A percentile compares a stretch with the other conserved stretches of the same genome.
phyloP scores from a whole-genome alignment of 2,329 filamentous ascomycete species.

The Aspergillus arachidicola region DNA sequence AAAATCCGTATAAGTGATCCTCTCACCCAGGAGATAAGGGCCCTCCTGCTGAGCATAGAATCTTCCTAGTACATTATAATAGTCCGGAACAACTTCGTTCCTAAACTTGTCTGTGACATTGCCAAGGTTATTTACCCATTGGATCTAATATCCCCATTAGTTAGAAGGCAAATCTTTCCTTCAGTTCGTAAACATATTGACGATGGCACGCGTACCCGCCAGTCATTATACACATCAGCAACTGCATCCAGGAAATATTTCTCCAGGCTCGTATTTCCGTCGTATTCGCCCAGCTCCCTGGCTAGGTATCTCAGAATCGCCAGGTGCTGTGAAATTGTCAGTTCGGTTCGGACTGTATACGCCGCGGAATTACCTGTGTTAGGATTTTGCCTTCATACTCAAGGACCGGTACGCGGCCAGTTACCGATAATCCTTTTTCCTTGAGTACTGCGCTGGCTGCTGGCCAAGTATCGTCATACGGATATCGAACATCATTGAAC shows the following conservation, averaged over 20 bases:
- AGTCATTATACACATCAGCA: constrained; percentile 44
- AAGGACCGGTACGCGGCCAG: constrained; percentile 38
- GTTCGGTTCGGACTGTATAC: neutral
- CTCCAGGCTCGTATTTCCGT: constrained; percentile 40
- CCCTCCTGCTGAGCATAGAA: constrained; percentile 35
- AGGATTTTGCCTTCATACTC: constrained; percentile 39
- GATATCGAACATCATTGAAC: constrained; percentile 31
- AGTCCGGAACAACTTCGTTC: constrained; percentile 29
- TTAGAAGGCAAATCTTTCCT: no score
- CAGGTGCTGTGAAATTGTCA: constrained; percentile 17
- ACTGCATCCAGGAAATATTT: constrained; percentile 43
- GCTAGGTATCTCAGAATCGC: constrained; percentile 42
- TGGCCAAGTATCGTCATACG: constrained; percentile 31
- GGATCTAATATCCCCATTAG: constrained; percentile 10
- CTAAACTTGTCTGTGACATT: constrained; percentile 34
- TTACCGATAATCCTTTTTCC: constrained; percentile 28
- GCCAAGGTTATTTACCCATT: constrained; percentile 32
- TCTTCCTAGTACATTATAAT: constrained; percentile 32
- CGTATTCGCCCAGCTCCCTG: constrained; percentile 38
- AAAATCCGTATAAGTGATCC: constrained; percentile 44
- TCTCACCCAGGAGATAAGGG: constrained; percentile 42
- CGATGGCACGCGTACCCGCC: constrained; percentile 34
- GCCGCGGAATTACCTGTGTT: constrained; percentile 14
- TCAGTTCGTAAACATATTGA: neutral
- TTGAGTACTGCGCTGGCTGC: constrained; percentile 29